phyloP scores from a whole-genome alignment of 176 grass and related monocot genomes.

The Hordeum vulgare region DNA sequence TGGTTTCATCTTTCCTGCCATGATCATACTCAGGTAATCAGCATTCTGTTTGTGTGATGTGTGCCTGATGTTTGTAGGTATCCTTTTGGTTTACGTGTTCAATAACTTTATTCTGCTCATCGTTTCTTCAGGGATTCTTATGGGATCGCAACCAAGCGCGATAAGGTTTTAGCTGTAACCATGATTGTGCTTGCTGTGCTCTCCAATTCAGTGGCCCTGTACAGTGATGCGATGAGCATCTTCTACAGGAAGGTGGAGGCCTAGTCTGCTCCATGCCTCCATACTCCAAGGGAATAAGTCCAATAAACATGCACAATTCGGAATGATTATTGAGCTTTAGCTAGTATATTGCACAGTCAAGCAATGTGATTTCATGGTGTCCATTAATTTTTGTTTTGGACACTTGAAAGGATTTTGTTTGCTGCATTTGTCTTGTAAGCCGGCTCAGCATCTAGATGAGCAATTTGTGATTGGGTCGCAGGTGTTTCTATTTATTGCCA shows the following conservation, averaged over 20 bases:
- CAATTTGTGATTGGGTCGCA: background rate
- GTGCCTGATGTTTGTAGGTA: background rate
- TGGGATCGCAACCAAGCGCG: conserved; percentile 50
- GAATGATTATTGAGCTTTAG: conserved; percentile 5
- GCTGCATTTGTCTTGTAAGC: conserved; percentile 7
- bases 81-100: background rate
- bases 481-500: background rate
- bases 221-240: conserved; percentile 52
- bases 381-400: conserved; percentile 31
- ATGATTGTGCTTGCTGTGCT: conserved; percentile 80
- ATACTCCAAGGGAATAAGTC: background rate
- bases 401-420: conserved; percentile 7
- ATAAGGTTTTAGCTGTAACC: conserved; percentile 59
- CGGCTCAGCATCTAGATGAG: background rate
- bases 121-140: conserved; percentile 57
- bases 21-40: conserved; percentile 65
- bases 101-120: background rate
- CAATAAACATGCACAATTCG: background rate
- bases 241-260: conserved; percentile 59
- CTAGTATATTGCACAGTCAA: background rate
- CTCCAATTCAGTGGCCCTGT: conserved; percentile 68
- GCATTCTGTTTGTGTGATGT: background rate
- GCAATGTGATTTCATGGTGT: conserved; percentile 16
- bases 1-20: conserved; percentile 87
- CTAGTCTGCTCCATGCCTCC: conserved; percentile 8